Base-by-base conservation (phyloP, 1,139 yeast species). In the Chernovozyma aurita region DNA sequence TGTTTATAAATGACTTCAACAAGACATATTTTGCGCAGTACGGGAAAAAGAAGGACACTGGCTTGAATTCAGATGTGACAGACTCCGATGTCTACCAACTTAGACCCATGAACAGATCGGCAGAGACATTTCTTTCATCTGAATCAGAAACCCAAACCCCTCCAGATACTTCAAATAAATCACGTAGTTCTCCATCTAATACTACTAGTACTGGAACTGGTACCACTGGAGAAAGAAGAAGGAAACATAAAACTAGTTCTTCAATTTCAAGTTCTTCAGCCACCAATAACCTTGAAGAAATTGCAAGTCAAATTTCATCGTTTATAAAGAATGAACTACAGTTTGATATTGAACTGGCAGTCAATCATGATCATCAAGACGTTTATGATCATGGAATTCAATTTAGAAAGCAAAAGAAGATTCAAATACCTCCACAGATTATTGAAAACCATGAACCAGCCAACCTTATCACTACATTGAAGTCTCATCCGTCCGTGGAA, bases 31-130 rank as follows among this genome's bases (percentile, higher is more conserved):
- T 32, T 28, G 43, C 45, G 22, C 47, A 48, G 30, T 48, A 53
- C 39, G 48, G 50, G 17, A 44, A 33, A 13, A 40, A 25, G 5
- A 13, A 22, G 13, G 13, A 21, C 3, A 7, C 6, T 5, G 27
- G 17, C 17, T n/a, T 13, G 4, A 31, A 21, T 5, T 9, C 12
- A 6, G 12, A 18, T 15, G 29, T 5, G 3, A n/a, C 21, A 13
- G 8, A 17, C 27, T 50, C 59, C 16, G 45, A 48, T 24, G 45
- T 49, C 13, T 61, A 55, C 41, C 59, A 57, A 38, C 30, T 34
- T 34, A 53, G 50, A 36, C 71, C 70, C 5, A 47, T 60, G 39
- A 53, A 48, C 34, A 43, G 67, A 31, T 64, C 70, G 3, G 54
- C 49, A 13, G 61, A 50, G 2, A 63, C 70, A 1, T 30, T 53